Evolutionary conservation across 2,329 filamentous ascomycete species (phyloP), one percentile per base, ranked within the genome.

Genomic region (Phialophora verrucosa): DNA sequence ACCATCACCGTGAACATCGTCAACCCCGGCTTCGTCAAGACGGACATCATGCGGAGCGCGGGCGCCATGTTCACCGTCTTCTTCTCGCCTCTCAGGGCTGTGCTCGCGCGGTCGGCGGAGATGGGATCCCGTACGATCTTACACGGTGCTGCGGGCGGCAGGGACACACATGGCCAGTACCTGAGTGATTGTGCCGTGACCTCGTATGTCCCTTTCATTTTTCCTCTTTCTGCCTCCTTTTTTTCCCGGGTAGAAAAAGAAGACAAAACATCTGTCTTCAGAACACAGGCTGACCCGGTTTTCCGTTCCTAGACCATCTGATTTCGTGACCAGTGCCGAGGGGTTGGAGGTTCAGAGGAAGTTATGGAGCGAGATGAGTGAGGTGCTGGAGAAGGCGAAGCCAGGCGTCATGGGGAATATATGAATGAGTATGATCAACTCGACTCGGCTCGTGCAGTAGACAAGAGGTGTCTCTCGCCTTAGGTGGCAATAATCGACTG

Each of bases 11-110:
- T 60, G 5, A 44, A 35, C 12, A 20, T 60, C 12, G 57, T 60
- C 32, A 60, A 60, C 57, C 57, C 57, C 8, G 57, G 57, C 12
- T 60, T 60, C 42, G 57, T 60, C 25, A 60, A 51, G 57, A 60
- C 57, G 25, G 32, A 25, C 8, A 25, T 60, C 8, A 60, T 60
- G 57, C 38, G 57, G 12, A 60, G 27, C 38, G 23, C 35, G 23
- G 35, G 35, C n/a, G n/a, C 11, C 10, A 17, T 50, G 20, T 50
- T 60, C 58, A 10, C 10, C 10, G n/a, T 47, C 23, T 32, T 60
- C 35, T 51, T 51, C n/a, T 11, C 10, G 17, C 42, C 58, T 10
- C 47, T 35, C 32, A 51, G 27, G 42, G 25, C 58, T 12, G 5
- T 60, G 4, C 14, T 60, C 7, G 58, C 35, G n/a, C 58, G 58